Conservation (phyloP, 2,329 filamentous ascomycete species). For the Rachicladosporium sp. region DNA sequence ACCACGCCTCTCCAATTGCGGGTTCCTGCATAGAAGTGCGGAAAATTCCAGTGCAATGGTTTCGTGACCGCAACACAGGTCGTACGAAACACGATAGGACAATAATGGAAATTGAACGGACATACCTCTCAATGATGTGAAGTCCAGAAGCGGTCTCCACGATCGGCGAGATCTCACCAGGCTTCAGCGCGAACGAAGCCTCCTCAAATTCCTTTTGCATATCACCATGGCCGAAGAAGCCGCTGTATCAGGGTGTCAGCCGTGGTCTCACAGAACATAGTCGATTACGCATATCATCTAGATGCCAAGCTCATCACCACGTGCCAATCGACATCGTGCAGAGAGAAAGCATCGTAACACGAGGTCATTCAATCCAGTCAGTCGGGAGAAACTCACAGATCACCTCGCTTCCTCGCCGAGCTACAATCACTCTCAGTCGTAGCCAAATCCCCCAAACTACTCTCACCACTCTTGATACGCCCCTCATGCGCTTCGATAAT, state of each 20-base stretch:
- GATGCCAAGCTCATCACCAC: no score
- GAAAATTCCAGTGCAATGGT: no score
- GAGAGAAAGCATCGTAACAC: no score
- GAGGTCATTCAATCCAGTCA: neutral
- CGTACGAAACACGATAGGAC: no score
- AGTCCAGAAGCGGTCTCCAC: constrained; percentile 89
- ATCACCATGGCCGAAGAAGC: constrained; percentile 85
- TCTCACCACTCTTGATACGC: constrained; percentile 59
- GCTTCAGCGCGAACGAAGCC: constrained; percentile 78
- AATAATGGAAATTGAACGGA: constrained; percentile 1
- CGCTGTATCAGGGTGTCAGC: constrained; percentile 33
- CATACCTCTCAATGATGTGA: constrained; percentile 88
- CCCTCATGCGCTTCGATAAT: constrained; percentile 66
- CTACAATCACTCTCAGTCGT: constrained; percentile 88
- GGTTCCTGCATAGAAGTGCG: no score
- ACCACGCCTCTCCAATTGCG: no score
- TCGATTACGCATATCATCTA: no score
- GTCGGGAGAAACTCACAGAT: constrained; percentile 48
- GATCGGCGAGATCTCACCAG: constrained; percentile 73
- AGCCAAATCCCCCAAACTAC: constrained; percentile 69
- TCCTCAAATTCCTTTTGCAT: constrained; percentile 99
- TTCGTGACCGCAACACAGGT: no score
- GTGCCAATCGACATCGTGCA: no score
- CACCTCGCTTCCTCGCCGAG: constrained; percentile 84
- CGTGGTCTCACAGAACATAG: constrained; percentile 1